A percentile compares a stretch with the other conserved stretches of the same genome.
These are phyloP conservation scores for Tillandsia fasciculata DNA, from an alignment of 176 grass and related monocot genomes.

Conservation along the genomic window DNA sequence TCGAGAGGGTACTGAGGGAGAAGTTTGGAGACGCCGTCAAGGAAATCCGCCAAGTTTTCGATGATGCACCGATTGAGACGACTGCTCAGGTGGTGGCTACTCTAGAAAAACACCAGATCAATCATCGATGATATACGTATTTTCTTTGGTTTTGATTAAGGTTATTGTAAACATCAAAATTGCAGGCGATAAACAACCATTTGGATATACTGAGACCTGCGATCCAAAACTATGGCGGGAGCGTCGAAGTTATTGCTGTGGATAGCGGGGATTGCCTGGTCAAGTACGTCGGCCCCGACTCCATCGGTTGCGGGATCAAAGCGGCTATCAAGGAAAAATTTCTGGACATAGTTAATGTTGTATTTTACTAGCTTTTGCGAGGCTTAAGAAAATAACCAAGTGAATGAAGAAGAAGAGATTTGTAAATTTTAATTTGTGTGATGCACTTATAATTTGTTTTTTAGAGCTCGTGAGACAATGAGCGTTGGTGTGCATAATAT, in stretches of 20 bases:
- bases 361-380: conserved; percentile 32
- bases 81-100: conserved; percentile 42
- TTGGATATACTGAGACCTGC: conserved; percentile 92
- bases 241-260: conserved; percentile 63
- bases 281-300: conserved; percentile 72
- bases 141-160: background rate
- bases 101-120: background rate
- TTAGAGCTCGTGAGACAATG: too few relatives aligned
- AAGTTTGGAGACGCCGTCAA: conserved; percentile 79
- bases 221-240: conserved; percentile 80
- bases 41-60: conserved; percentile 64
- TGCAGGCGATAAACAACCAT: conserved; percentile 84
- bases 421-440: too few relatives aligned
- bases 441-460: too few relatives aligned
- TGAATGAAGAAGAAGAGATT: too few relatives aligned
- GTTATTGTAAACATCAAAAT: background rate
- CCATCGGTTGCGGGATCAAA: conserved; percentile 80
- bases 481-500: too few relatives aligned
- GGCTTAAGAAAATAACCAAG: too few relatives aligned
- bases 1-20: conserved; percentile 82
- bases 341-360: conserved; percentile 74
- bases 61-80: conserved; percentile 31
- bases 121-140: background rate
- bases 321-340: conserved; percentile 91
- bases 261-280: conserved; percentile 67